Base-by-base conservation (phyloP, 768 basidiomycete species). In the Boletus sensibilis region DNA sequence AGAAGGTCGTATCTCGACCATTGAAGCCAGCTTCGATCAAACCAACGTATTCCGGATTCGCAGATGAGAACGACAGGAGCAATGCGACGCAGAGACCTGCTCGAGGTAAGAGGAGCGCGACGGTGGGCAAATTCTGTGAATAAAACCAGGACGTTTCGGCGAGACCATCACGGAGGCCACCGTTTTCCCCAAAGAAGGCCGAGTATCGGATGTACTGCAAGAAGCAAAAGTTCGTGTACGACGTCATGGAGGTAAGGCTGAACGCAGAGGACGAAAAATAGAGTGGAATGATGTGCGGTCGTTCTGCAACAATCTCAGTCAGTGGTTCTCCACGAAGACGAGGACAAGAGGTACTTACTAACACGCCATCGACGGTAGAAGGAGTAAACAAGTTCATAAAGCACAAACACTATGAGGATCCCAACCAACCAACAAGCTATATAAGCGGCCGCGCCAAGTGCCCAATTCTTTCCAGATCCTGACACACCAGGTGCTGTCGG, bases 111-210 rank as follows among this genome's bases (percentile, higher is more conserved):
- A 94, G 80, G n/a, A 92, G 79, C 10, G 84, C 80, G 40, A 94
- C 84, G 0, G 89, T 91, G 5, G 93, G 88, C 35, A 88, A 69
- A 66, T 94, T 92, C 75, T 96, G 94, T 1, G 92, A 85, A 61
- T 90, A 89, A 65, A 84, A 84, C 77, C 85, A 90, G 68, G 82
- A 90, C 14, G 87, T 87, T 73, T 96, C 93, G n/a, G 93, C 88
- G 42, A 94, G 74, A 53, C 80, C 80, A 58, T 85, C 80, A 44
- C 76, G 76, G 55, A 79, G 56, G 63, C 78, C 74, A 53, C 78
- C 81, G 42, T 74, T 74, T 61, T 83, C 78, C 34, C 76, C 74
- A 33, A 77, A 71, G 67, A 88, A 87, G 34, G 92, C 88, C 27
- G 86, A 82, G 58, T 77, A 76, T 40, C 92, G 88, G 60, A 94